phyloP scores from a whole-genome alignment of 306 rosid species.

The Abrus pulchellus region DNA sequence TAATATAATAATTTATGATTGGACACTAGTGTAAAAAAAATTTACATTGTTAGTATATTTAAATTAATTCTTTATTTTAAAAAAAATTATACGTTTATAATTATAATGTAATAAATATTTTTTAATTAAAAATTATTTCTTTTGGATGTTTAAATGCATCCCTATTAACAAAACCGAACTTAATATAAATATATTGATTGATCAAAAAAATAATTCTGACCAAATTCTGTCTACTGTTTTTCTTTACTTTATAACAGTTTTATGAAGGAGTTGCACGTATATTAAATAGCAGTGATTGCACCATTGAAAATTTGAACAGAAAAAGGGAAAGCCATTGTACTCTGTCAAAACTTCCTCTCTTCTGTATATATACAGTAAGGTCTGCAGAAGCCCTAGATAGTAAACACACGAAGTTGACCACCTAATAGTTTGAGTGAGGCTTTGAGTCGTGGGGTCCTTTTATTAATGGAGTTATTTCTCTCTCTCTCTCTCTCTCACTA shows the following conservation, averaged over 20 bases:
- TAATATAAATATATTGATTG: too few species aligned
- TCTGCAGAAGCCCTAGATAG: constrained; percentile 3
- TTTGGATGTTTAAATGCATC: too few species aligned
- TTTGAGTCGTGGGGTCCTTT: constrained; percentile 18
- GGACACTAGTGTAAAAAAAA: too few species aligned
- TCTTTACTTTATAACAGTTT: background rate
- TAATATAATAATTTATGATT: too few species aligned
- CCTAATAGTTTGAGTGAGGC: background rate
- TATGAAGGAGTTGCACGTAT: constrained; percentile 8
- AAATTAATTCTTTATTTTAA: too few species aligned
- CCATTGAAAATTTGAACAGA: constrained; percentile 12
- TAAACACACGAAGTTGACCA: constrained; percentile 24
- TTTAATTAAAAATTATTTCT: too few species aligned
- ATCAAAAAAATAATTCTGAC: background rate
- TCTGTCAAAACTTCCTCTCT: background rate
- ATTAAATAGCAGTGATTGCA: constrained; percentile 41
- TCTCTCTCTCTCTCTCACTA: background rate
- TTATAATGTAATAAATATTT: too few species aligned
- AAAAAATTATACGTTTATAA: too few species aligned
- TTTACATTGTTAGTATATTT: too few species aligned
- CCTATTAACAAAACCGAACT: too few species aligned
- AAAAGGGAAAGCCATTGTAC: background rate
- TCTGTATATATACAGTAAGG: background rate
- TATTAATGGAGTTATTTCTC: background rate
- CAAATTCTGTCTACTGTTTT: background rate